Conservation (phyloP, 164 flowering plant genomes). For the Annona cherimola region DNA sequence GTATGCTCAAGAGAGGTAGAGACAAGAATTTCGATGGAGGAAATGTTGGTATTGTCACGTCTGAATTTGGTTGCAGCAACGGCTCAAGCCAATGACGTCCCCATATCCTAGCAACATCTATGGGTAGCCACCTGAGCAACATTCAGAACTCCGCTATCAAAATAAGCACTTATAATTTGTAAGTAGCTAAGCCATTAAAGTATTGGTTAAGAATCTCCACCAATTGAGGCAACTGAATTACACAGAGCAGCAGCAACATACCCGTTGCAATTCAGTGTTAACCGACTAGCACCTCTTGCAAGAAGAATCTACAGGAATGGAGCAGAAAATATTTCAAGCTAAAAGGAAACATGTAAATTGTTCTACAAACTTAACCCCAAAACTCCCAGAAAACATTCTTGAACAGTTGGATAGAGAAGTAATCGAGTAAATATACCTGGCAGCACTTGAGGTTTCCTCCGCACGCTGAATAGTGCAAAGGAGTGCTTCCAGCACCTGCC, state of each 20-base stretch:
- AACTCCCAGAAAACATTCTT: neutral
- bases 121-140: slow-evolving; percentile 84
- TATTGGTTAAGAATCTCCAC: neutral
- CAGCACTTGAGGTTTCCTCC: slow-evolving; percentile 96
- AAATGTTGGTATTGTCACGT: slow-evolving; percentile 48
- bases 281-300: slow-evolving; percentile 82
- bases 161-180: neutral
- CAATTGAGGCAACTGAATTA: neutral
- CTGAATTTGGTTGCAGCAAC: slow-evolving; percentile 67
- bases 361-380: neutral
- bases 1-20: slow-evolving; percentile 80
- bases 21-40: slow-evolving; percentile 74
- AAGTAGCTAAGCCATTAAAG: neutral
- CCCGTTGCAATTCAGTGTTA: slow-evolving; percentile 93
- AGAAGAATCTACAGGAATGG: slow-evolving; percentile 67
- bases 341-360: neutral
- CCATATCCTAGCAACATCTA: slow-evolving; percentile 94
- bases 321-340: neutral
- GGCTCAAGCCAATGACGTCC: slow-evolving; percentile 97
- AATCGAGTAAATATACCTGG: slow-evolving; percentile 44
- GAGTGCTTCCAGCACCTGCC: slow-evolving; percentile 95
- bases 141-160: neutral
- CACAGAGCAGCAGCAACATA: slow-evolving; percentile 19
- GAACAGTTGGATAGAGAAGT: neutral
- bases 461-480: slow-evolving; percentile 97